phyloP scores from a whole-genome alignment of 1,284 basidiomycete genomes.

The Phellopilus nigrolimitatus region DNA sequence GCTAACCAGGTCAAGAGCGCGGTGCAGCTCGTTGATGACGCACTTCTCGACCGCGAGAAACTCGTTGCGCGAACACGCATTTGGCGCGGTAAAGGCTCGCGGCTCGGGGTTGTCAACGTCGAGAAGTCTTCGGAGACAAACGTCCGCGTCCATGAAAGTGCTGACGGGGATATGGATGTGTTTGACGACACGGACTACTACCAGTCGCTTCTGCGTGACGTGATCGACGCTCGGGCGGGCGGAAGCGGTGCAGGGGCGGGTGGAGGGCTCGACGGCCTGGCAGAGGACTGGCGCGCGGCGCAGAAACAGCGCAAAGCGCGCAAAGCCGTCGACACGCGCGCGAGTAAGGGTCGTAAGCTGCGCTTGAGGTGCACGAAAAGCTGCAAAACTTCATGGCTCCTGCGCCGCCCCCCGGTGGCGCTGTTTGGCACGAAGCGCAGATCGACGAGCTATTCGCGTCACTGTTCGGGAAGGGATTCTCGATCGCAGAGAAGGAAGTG shows the following conservation, averaged over 20 bases:
- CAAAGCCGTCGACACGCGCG: conserved; percentile 83
- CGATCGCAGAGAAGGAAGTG: conserved; percentile 28
- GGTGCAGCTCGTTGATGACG: conserved; percentile 70
- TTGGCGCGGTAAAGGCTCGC: conserved; percentile 41
- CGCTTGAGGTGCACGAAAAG: conserved; percentile 89
- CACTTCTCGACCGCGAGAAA: conserved; percentile 50
- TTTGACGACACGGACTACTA: conserved; percentile 93
- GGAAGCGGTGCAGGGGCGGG: conserved; percentile 18
- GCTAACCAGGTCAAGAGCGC: conserved; percentile 35
- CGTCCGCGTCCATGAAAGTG: conserved; percentile 29
- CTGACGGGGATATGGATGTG: conserved; percentile 41
- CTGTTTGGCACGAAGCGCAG: conserved; percentile 86
- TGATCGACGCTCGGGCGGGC: conserved; percentile 68
- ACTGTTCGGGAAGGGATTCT: conserved; percentile 70
- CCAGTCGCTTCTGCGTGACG: conserved; percentile 81
- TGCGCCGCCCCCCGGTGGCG: conserved; percentile 44
- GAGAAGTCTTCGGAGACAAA: conserved; percentile 25
- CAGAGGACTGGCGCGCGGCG: conserved; percentile 57
- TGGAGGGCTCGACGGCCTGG: conserved; percentile 30
- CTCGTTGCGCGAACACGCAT: conserved; percentile 55
- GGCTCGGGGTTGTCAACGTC: conserved; percentile 38
- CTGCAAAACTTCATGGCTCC: conserved; percentile 93
- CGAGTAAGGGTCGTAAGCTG: conserved; percentile 88
- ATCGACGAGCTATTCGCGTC: conserved; percentile 88
- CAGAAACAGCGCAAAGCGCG: conserved; percentile 62